Percentiles rank a stretch among this genome's conserved stretches.
phyloP scores from a whole-genome alignment of 139 green algal species.

The Picochlorum sp. region DNA sequence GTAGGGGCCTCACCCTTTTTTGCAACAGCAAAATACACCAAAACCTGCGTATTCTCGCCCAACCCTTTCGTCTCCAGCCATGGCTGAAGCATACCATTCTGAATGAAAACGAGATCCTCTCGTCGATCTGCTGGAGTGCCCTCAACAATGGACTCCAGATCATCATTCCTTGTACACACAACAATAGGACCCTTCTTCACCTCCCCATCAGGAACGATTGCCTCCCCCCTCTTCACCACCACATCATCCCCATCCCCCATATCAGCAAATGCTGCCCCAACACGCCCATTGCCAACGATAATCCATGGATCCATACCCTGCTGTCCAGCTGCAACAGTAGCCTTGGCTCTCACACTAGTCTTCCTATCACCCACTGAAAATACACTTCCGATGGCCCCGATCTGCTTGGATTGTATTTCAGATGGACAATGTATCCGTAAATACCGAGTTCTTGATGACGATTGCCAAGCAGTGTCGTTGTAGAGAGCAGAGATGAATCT shows the following conservation, averaged over 20 bases:
- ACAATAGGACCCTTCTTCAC: slow-evolving; percentile 63
- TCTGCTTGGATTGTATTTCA: no score
- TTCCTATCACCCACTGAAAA: no score
- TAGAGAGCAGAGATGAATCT: no score
- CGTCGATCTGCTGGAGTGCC: slow-evolving; percentile 49
- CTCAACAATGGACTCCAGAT: slow-evolving; percentile 62
- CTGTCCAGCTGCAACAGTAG: background rate
- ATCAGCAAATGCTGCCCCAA: slow-evolving; percentile 66
- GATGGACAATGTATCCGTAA: no score
- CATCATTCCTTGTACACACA: slow-evolving; percentile 86
- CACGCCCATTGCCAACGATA: slow-evolving; percentile 71
- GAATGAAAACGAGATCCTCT: slow-evolving; percentile 95
- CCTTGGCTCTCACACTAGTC: no score
- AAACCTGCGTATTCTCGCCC: slow-evolving; percentile 80
- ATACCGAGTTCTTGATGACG: no score
- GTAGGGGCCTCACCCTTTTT: slow-evolving; percentile 82
- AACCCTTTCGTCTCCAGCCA: slow-evolving; percentile 79
- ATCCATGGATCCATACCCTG: slow-evolving; percentile 41
- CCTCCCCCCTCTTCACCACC: slow-evolving; percentile 50
- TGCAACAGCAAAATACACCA: slow-evolving; percentile 97
- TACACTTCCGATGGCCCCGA: no score
- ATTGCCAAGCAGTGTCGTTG: no score
- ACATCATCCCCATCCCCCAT: slow-evolving; percentile 60
- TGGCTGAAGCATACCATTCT: slow-evolving; percentile 97
- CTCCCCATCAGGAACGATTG: slow-evolving; percentile 20